Conservation (phyloP, 2,329 filamentous ascomycete species). For the Calonectria pseudoturangicola region DNA sequence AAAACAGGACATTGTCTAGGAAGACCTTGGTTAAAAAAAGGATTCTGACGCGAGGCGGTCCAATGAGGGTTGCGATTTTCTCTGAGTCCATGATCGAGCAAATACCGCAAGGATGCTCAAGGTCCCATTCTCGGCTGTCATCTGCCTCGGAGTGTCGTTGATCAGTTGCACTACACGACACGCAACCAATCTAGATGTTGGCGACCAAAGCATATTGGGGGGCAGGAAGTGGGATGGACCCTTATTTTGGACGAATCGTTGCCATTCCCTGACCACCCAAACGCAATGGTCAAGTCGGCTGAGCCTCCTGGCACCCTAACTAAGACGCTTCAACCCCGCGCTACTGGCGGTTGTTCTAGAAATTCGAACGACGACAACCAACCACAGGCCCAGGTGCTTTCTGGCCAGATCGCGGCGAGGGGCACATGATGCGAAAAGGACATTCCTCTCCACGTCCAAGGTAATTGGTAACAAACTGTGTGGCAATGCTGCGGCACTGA, state of each 20-base stretch:
- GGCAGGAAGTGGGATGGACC: slow-evolving; percentile 46
- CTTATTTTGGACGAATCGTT: slow-evolving; percentile 46
- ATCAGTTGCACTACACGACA: slow-evolving; percentile 44
- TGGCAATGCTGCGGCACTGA: slow-evolving; percentile 47
- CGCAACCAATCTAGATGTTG: slow-evolving; percentile 48
- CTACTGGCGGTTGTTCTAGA: slow-evolving; percentile 61
- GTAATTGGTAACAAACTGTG: slow-evolving; percentile 47
- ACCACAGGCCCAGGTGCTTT: slow-evolving; percentile 47
- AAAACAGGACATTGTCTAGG: slow-evolving; percentile 29
- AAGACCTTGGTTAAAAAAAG: slow-evolving; percentile 8
- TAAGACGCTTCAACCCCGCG: slow-evolving; percentile 47
- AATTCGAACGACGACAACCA: slow-evolving; percentile 53
- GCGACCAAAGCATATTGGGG: slow-evolving; percentile 46
- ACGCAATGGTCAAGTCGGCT: slow-evolving; percentile 45
- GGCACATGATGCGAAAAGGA: slow-evolving; percentile 52
- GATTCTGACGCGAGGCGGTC: slow-evolving; percentile 32
- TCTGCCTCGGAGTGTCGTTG: slow-evolving; percentile 42
- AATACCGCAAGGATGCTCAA: slow-evolving; percentile 37
- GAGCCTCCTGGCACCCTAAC: slow-evolving; percentile 48
- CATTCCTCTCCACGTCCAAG: slow-evolving; percentile 49
- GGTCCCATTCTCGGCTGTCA: slow-evolving; percentile 39
- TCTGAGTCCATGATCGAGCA: slow-evolving; percentile 31
- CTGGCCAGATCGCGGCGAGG: slow-evolving; percentile 45
- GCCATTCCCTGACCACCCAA: slow-evolving; percentile 44
- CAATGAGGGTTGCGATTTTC: slow-evolving; percentile 35